phyloP scores from a whole-genome alignment of 73 alveolate species.

The Symbiodinium natans region DNA sequence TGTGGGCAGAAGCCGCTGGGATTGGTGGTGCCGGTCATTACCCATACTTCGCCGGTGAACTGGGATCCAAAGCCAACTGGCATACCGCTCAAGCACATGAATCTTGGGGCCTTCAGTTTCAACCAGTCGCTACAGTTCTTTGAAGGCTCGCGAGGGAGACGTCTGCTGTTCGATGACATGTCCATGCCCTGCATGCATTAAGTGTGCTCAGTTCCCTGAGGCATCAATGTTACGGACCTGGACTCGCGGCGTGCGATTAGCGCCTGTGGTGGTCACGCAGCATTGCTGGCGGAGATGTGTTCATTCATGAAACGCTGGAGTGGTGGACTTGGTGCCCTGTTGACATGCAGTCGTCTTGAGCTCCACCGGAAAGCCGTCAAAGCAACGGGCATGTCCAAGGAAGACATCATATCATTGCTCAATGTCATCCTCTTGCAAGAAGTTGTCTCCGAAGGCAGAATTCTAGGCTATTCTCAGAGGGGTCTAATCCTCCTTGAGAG shows the following conservation, averaged over 20 bases:
- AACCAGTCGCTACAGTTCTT: background rate
- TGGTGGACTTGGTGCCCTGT: background rate
- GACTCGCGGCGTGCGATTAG: background rate
- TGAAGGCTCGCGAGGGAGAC: background rate
- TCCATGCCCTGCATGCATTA: background rate
- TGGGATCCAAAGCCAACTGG: background rate
- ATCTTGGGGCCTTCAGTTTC: background rate
- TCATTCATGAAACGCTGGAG: background rate
- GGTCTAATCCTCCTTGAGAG: background rate
- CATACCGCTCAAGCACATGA: background rate
- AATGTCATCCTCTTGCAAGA: background rate
- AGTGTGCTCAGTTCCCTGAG: background rate
- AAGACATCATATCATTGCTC: background rate
- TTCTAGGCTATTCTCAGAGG: background rate
- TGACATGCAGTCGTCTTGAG: background rate
- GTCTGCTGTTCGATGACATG: background rate
- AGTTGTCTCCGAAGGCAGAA: background rate
- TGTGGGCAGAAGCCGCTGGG: background rate
- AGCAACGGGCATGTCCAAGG: background rate
- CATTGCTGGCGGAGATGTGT: background rate
- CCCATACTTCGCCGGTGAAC: background rate
- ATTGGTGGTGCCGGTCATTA: constrained; percentile 10
- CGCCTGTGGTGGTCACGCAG: background rate
- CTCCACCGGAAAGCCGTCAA: background rate
- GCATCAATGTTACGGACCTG: background rate